Evolutionary conservation across 208 protist species (phyloP).

Genomic region (Strigomonas culicis): DNA sequence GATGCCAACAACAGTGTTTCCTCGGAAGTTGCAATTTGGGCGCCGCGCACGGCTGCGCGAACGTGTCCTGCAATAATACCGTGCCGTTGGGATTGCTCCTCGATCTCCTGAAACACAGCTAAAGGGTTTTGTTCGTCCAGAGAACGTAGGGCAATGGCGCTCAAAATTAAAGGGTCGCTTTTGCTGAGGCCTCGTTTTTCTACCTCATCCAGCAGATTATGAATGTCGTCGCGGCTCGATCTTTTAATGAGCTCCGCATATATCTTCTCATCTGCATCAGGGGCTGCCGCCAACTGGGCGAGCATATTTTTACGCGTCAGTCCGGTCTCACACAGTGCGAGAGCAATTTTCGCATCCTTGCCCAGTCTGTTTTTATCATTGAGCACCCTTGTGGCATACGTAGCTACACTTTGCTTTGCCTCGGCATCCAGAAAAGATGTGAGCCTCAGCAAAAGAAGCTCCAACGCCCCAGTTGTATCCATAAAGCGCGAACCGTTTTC

Average conservation of each 20-base stretch:
- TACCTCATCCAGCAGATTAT: constrained; percentile 57
- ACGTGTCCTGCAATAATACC: constrained; percentile 58
- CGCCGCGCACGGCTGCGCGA: constrained; percentile 30
- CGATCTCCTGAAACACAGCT: constrained; percentile 59
- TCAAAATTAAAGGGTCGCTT: constrained; percentile 67
- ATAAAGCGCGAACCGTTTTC: constrained; percentile 31
- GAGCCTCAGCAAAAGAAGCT: constrained; percentile 35
- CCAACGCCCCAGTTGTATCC: constrained; percentile 36
- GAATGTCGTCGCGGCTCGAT: constrained; percentile 38
- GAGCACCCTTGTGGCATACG: constrained; percentile 42
- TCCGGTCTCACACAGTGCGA: constrained; percentile 49
- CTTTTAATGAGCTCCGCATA: constrained; percentile 70
- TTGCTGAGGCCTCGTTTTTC: constrained; percentile 57
- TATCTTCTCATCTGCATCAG: constrained; percentile 67
- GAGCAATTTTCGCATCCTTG: constrained; percentile 41
- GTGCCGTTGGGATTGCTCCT: constrained; percentile 44
- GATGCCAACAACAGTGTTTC: constrained; percentile 33
- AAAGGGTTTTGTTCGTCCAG: constrained; percentile 45
- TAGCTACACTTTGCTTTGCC: constrained; percentile 26
- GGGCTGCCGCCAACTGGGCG: constrained; percentile 47
- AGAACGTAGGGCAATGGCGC: constrained; percentile 42
- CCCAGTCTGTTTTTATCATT: constrained; percentile 31
- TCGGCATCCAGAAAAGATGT: constrained; percentile 27
- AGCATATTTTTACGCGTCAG: constrained; percentile 35
- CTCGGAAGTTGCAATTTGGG: constrained; percentile 25